A percentile compares a stretch with the other conserved stretches of the same genome.
Evolutionary conservation across 352 stramenopile genomes (phyloP).

Genomic region (Phytophthora tentaculata): DNA sequence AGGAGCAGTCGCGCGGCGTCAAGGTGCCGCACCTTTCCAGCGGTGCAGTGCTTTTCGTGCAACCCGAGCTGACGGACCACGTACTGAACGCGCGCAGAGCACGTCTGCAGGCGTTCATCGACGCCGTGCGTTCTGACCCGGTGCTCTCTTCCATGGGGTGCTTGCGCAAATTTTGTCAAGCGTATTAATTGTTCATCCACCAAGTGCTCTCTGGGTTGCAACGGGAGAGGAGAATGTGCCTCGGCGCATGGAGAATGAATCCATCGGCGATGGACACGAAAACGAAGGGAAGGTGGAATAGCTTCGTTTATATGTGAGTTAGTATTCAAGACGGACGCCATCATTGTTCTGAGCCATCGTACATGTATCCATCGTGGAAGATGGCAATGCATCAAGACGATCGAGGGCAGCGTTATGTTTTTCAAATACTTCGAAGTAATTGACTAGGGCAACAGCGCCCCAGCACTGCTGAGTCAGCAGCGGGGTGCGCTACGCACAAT

Average conservation of each 20-base stretch:
- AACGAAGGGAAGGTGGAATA: conserved; percentile 10
- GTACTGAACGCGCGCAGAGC: conserved; percentile 67
- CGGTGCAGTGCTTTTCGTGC: conserved; percentile 70
- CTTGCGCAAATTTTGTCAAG: conserved; percentile 83
- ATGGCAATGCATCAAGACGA: conserved; percentile 10
- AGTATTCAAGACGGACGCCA: conserved; percentile 15
- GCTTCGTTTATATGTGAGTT: conserved; percentile 33
- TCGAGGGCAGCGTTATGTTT: conserved; percentile 3
- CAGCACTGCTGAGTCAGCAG: no score
- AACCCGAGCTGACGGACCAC: conserved; percentile 67
- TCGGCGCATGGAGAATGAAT: conserved; percentile 32
- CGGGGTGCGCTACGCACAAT: conserved; percentile 5
- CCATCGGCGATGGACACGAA: conserved; percentile 13
- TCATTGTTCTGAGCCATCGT: conserved; percentile 15
- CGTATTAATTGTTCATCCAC: conserved; percentile 46
- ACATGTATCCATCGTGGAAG: no score
- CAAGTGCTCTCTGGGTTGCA: background rate
- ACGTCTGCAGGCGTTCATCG: conserved; percentile 70
- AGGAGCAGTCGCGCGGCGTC: conserved; percentile 45
- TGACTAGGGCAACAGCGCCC: no score
- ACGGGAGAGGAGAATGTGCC: conserved; percentile 13
- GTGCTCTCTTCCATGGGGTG: conserved; percentile 52
- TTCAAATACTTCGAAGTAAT: no score
- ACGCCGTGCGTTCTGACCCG: conserved; percentile 49
- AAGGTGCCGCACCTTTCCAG: conserved; percentile 74